Evolutionary conservation across 139 green algal genomes (phyloP).

Genomic region (Ostreobium quekettii): DNA sequence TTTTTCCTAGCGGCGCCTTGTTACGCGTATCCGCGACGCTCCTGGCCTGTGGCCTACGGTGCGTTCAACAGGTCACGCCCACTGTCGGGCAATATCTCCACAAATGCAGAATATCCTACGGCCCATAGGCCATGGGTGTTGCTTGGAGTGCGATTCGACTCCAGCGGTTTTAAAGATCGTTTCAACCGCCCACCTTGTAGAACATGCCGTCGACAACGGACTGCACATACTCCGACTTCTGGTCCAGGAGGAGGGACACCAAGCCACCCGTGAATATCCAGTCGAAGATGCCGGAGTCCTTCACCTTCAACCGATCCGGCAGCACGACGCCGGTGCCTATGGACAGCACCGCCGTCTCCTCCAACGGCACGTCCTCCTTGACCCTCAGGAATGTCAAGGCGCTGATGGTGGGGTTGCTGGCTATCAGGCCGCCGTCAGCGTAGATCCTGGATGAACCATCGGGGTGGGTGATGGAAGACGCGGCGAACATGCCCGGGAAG

Average conservation of each 20-base stretch:
- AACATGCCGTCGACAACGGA: constrained; percentile 5
- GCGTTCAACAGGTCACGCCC: no score
- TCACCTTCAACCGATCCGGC: background rate
- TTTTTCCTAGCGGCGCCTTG: no score
- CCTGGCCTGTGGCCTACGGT: no score
- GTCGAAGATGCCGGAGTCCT: background rate
- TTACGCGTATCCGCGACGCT: no score
- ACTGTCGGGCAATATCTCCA: no score
- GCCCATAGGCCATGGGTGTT: no score
- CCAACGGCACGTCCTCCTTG: background rate
- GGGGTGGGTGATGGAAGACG: background rate
- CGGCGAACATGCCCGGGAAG: background rate
- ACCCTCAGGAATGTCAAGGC: background rate
- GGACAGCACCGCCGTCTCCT: constrained; percentile 1
- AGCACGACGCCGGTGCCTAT: background rate
- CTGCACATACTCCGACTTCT: constrained; percentile 1
- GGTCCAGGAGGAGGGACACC: constrained; percentile 1
- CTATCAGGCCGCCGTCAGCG: constrained; percentile 9
- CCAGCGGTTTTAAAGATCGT: no score
- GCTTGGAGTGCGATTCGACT: no score
- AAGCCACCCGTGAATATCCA: constrained; percentile 9
- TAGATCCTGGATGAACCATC: background rate
- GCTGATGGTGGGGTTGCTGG: constrained; percentile 9
- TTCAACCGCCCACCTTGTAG: no score
- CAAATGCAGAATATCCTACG: no score